Evolutionary conservation across 2,329 filamentous ascomycete species (phyloP), one percentile per base, ranked within the genome.

Genomic region (Nigrospora oryzae): DNA sequence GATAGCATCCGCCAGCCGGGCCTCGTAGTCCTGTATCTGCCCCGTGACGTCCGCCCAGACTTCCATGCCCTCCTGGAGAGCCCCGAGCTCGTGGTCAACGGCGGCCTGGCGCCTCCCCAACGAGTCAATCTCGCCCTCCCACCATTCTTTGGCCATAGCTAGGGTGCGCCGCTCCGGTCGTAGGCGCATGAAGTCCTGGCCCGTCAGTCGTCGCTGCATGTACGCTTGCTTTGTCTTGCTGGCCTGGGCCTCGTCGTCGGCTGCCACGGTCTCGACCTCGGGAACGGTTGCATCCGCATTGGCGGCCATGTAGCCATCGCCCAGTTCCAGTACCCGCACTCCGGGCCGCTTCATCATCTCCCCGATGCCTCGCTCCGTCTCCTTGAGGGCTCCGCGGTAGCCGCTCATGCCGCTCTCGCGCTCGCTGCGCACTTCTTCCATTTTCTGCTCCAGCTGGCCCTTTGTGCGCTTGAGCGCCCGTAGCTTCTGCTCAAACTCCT

Each of bases 381-480:
- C 76, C 45, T 69, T 75, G 33, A 88, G 63, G 4, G 83, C 83
- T 2, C 81, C 77, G 16, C 74, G 77, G 59, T 88, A 89, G 1
- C 83, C 83, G 45, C 83, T 86, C 13, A 89, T 60, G n/a, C 79
- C 80, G 2, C 84, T 81, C 58, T 89, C 84, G 34, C 83, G 70
- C 44, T 74, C 73, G 52, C 83, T 89, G 50, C 74, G 73, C 2
- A 80, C 72, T 45, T 83, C 79, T 7, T 76, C 70, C 38, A 87
- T 77, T 54, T 78, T 73, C 3, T 72, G 71, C 49, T 75, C 64
- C 0, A 89, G 62, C 57, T 72, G 74, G n/a, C 73, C 67, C 51
- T 81, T 78, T 28, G 76, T 70, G 39, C 71, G 74, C 53, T 79
- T 79, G 64, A 89, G 69, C 3, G 71, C 71, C 19, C 71, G 67